These are phyloP conservation scores for Begonia loranthoides DNA, from an alignment of 306 rosid species.

Conservation along the genomic window DNA sequence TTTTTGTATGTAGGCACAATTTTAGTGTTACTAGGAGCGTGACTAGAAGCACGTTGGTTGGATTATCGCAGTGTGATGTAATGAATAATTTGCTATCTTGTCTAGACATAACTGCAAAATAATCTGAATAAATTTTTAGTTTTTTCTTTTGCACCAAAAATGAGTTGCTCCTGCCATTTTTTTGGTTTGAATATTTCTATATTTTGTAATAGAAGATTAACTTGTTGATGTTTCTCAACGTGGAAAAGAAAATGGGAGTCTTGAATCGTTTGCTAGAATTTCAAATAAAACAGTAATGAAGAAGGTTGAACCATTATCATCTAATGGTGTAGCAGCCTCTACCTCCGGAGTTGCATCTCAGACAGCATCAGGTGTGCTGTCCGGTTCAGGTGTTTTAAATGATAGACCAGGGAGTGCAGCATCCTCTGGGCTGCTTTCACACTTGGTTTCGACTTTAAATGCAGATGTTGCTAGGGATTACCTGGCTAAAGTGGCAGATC, in stretches of 20 bases:
- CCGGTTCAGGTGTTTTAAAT: constrained; percentile 97
- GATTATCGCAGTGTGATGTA: no score
- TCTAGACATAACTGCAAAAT: no score
- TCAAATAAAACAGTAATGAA: constrained; percentile 51
- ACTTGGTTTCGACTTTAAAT: constrained; percentile 85
- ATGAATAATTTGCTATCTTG: no score
- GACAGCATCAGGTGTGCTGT: constrained; percentile 94
- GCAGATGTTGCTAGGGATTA: constrained; percentile 95
- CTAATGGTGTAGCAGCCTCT: constrained; percentile 73
- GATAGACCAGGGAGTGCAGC: constrained; percentile 98
- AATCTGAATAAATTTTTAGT: no score
- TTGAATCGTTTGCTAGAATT: constrained; percentile 56
- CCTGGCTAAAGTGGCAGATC: constrained; percentile 95
- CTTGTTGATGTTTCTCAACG: constrained; percentile 70
- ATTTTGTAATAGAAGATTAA: not conserved
- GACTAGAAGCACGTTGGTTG: no score
- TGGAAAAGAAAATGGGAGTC: constrained; percentile 78
- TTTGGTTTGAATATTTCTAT: no score
- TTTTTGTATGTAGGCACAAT: no score
- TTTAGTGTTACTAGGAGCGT: no score
- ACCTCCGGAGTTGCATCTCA: constrained; percentile 87
- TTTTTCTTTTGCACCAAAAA: no score
- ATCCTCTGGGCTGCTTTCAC: constrained; percentile 91
- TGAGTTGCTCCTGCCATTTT: no score
- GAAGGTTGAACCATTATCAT: constrained; percentile 47